Base-by-base conservation (phyloP, 169 alveolate species). In the Cryptosporidium andersoni region DNA sequence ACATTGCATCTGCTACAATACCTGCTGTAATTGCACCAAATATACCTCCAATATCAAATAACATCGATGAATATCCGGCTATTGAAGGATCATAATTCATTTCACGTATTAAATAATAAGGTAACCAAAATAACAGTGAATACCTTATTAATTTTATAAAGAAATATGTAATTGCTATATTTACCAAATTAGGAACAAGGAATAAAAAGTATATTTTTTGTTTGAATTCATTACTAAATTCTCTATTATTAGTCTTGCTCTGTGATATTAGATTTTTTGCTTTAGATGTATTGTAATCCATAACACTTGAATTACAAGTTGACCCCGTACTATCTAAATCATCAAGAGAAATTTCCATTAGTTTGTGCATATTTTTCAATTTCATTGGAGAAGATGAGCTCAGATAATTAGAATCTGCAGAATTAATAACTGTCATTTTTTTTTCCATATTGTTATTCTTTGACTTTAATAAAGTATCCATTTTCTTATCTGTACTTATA, bases 1-100 rank as follows among this genome's bases (percentile, higher is more conserved):
- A 74, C 43, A 47, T 25, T 34, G 62, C 45, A 48, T 74, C 85
- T 16, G 85, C 85, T 25, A 74, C 60, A 8, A 68, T 55, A 5
- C 92, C 92, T 4, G 90, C 91, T 25, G 66, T 58, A 60, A 89
- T 85, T 25, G 91, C 92, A 6, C 92, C 92, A 1, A 43, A n/a
- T 51, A 85, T 67, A n/a, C 92, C 92, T 0, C 92, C 92, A 14
- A 89, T 39, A 55, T 89, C 92, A 64, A 89, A 89, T 58, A 81
- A 53, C 65, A 89, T 81, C 34, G 89, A 80, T 9, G 90, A 80
- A 49, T 81, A 88, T 4, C 91, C 92, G 1, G 92, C 92, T 14
- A 82, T 42, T 4, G 89, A 80, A 25, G 90, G 81, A 6, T 64
- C 64, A 48, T 88, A 81, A 42, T 64, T 58, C 3, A 64, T 51